Percentiles rank a stretch among this genome's conserved stretches.
Evolutionary conservation across 768 basidiomycete species (phyloP).

Genomic region (Lentinus brumalis): DNA sequence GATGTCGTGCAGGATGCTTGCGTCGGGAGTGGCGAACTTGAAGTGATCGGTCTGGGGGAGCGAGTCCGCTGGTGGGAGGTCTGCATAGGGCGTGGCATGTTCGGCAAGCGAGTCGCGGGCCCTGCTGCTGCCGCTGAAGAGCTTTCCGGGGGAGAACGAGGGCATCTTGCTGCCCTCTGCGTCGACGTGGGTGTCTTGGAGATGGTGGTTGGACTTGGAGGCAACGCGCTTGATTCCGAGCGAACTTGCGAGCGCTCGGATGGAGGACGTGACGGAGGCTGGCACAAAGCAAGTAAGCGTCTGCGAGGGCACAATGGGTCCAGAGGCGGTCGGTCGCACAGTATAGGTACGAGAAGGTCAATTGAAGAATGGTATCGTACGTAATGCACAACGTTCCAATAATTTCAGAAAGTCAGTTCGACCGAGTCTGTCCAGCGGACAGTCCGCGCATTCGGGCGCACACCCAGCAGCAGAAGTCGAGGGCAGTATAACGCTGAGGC

Average conservation of each 20-base stretch:
- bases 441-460: too few relatives aligned
- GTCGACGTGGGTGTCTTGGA: constrained; percentile 13
- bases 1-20: constrained; percentile 18
- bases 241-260: constrained; percentile 76
- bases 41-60: constrained; percentile 38
- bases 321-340: too few relatives aligned
- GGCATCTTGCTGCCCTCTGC: constrained; percentile 21
- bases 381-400: too few relatives aligned
- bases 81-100: constrained; percentile 20
- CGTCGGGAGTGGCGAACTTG: constrained; percentile 43
- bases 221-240: constrained; percentile 63
- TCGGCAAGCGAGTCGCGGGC: constrained; percentile 19
- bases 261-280: constrained; percentile 70
- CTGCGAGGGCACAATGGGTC: background rate
- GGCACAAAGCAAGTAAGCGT: constrained; percentile 3
- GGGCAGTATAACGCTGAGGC: too few relatives aligned
- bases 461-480: too few relatives aligned
- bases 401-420: too few relatives aligned
- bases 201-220: constrained; percentile 28
- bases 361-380: too few relatives aligned
- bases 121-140: constrained; percentile 1
- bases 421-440: too few relatives aligned
- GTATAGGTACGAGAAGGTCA: too few relatives aligned
- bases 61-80: constrained; percentile 19
- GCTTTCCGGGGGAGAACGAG: constrained; percentile 25